phyloP scores from a whole-genome alignment of 169 alveolate species.

The Sarcocystis neurona region DNA sequence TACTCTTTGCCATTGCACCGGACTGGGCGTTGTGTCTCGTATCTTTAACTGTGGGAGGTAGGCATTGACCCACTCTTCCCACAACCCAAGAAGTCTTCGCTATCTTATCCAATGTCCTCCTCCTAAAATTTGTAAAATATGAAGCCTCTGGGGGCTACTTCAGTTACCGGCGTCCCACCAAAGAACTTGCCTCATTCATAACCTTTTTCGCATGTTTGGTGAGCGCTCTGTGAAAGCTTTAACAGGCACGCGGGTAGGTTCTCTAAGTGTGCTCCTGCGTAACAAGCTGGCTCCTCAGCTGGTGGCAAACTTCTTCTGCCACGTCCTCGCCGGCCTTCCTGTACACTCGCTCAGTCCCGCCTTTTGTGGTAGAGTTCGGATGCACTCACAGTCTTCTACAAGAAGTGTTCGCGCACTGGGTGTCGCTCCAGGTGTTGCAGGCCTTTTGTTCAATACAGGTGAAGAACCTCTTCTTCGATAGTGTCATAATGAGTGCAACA shows the following conservation, averaged over 20 bases:
- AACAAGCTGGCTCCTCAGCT: conserved; percentile 16
- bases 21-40: not conserved
- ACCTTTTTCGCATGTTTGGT: conserved; percentile 29
- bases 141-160: conserved; percentile 9
- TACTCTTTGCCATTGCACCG: not conserved
- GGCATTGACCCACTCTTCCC: not conserved
- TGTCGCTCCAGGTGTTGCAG: conserved; percentile 35
- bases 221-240: not conserved
- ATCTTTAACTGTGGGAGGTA: conserved; percentile 13
- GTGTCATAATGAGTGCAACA: not conserved
- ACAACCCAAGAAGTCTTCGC: not conserved
- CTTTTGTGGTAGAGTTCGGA: conserved; percentile 40
- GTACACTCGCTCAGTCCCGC: conserved; percentile 41
- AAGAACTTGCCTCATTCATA: not conserved
- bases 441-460: conserved; percentile 53
- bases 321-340: conserved; percentile 35
- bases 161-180: conserved; percentile 20
- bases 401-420: not conserved
- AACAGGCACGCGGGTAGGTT: not conserved
- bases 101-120: not conserved
- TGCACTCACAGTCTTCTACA: too few species aligned
- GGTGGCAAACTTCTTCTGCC: not conserved
- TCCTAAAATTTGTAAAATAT: too few species aligned
- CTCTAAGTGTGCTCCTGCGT: too few species aligned
- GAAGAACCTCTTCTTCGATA: not conserved